Evolutionary conservation across 352 stramenopile species (phyloP), one percentile per base, ranked within the genome.

Genomic region (Phytopythium delawarense): DNA sequence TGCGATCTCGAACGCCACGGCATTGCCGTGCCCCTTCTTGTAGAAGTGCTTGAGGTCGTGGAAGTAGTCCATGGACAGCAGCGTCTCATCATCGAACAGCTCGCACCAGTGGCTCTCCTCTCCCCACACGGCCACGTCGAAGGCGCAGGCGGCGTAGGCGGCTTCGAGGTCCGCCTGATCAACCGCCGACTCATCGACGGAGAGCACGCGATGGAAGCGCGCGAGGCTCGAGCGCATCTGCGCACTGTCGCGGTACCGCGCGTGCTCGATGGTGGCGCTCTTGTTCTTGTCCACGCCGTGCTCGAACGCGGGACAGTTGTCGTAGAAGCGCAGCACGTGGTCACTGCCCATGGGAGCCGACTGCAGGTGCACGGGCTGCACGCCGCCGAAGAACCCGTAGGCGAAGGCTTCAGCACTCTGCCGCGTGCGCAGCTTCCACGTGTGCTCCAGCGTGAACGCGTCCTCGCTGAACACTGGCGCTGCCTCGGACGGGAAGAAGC

Each of bases 11-110:
- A 79, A 85, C 5, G 85, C 83, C 18, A 94, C 53, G 4, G 79
- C 66, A 61, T 91, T 71, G 7, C 85, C 85, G 51, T 92, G 81
- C 60, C 85, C 87, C 62, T 94, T 94, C 42, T 79, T 78, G 79
- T 94, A 94, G 37, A 92, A 94, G 49, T 92, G 78, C 59, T 94
- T 94, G 48, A 94, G 78, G 59, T 94, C 86, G 61, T 94, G 81
- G 64, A 86, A 91, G 37, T 92, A 94, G 63, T 94, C 86, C 78
- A 94, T 88, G 1, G 80, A 80, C n/a, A 78, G 59, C 23, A 94
- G 69, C 80, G 83, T 76, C 23, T 88, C 74, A 8, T 74, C 67
- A 42, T 88, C 65, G 54, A 92, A 84, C 21, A 94, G 68, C 25
- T 71, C 63, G 39, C 86, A 94, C 86, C 86, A 94, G 23, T 89